Base-by-base conservation (phyloP, 192 early-diverging fungal species). In the Obelidium mucronatum region DNA sequence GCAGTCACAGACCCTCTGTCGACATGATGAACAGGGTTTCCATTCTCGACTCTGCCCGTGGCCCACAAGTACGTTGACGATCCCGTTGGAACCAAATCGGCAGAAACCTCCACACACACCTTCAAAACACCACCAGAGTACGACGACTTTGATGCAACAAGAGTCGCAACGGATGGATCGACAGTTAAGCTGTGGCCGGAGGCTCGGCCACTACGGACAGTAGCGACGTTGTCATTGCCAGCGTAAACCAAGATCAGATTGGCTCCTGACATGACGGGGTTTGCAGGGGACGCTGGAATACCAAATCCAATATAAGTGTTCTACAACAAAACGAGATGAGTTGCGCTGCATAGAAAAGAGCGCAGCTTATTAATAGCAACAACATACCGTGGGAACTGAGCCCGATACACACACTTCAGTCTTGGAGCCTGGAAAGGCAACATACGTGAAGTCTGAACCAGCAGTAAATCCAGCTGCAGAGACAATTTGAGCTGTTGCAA, bases 271-370 rank as follows among this genome's bases (percentile, higher is more conserved):
- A 72, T 72, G 40, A 34, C 13, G 13, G 67, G 67, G 69, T 15
- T 36, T 24, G 51, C 22, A 4, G 69, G 22, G 8, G 48, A 42
- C 1, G 51, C 34, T 19, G 69, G 37, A 40, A 72, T 72, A 31
- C 53, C 69, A 51, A 72, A 72, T 24, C 69, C 69, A 1, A 72
- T 72, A 35, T 72, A 72, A 4, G 8, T 4, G 54, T 72, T 72
- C 69, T 72, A 24, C 15, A 34, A 11, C 28, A 34, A n/a, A 53
- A 51, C 53, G 8, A 31, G 22, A 22, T n/a, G n/a, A n/a, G n/a
- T n/a, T n/a, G n/a, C n/a, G n/a, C n/a, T 53, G 52, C 2, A 3
- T 24, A 3, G 1, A 53, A 3, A 53, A 53, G 24, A 53, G 52
- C 19, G 24, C 2, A 1, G 19, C 19, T 53, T 53, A n/a, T 1